Evolutionary conservation across 345 rosid genomes (phyloP), one percentile per base, ranked within the genome.

Genomic region (Ailanthus altissimus): DNA sequence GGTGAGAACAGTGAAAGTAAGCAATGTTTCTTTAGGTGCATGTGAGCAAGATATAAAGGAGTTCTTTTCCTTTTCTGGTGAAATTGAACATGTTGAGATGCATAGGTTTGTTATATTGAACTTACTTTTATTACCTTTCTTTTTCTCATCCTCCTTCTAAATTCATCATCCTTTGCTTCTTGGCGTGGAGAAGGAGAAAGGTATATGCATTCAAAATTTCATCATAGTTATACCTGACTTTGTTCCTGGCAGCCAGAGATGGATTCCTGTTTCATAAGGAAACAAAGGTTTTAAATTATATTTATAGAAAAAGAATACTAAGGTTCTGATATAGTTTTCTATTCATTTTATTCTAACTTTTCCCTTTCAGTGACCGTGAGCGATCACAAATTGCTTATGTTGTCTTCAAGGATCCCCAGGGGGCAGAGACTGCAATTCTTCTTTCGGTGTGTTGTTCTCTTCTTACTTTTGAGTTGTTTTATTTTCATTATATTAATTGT

Each of bases 61-160:
- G 85, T 95, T 95, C 81, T 95, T 93, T 77, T 95, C 98, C 53
- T 93, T 92, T 78, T 91, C 98, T 60, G 99, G 99, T 75, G 96
- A 93, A 64, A 90, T 95, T 70, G 90, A 86, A 85, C 79, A 82
- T 78, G 88, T 91, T 56, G 93, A 93, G 68, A 75, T 90, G 81
- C 86, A 63, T 58, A 81, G 90, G 98, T 92, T 74, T 58, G 85
- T 72, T 50, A 64, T 53, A 50, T 42, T 9, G 0, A 59, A 42
- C 36, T 28, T 51, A 10, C 16, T 45, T 56, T 15, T 45, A 3
- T 14, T 28, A 51, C 20, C 61, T 45, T 20, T 32, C 21, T 7
- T 16, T 49, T 53, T 46, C n/a, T 45, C 11, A 7, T n/a, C 21
- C 9, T 9, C 15, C 14, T 13, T 8, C 12, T 38, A 3, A 15